Evolutionary conservation across 805 yeast species (phyloP).

Genomic region (Candida verbasci): DNA sequence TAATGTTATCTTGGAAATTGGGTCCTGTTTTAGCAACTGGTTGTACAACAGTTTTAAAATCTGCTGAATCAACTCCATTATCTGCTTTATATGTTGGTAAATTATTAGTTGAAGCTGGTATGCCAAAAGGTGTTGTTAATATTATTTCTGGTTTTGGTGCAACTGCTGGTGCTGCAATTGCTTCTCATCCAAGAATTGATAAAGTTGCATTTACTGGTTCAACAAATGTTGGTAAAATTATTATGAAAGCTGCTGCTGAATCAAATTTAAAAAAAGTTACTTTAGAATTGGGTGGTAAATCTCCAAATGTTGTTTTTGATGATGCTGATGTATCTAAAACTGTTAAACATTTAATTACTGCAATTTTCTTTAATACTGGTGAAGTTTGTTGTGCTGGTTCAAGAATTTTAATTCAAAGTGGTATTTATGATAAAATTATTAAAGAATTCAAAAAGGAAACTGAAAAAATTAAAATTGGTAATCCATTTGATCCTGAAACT

Average conservation of each 20-base stretch:
- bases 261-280: slow-evolving; percentile 86
- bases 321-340: slow-evolving; percentile 81
- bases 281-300: slow-evolving; percentile 94
- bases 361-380: slow-evolving; percentile 92
- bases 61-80: slow-evolving; percentile 90
- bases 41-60: slow-evolving; percentile 80
- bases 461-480: slow-evolving; percentile 62
- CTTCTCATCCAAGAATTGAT: slow-evolving; percentile 74
- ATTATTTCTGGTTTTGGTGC: slow-evolving; percentile 84
- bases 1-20: slow-evolving; percentile 92
- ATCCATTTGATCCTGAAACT: slow-evolving; percentile 73
- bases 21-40: slow-evolving; percentile 93
- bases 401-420: slow-evolving; percentile 82
- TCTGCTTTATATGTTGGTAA: slow-evolving; percentile 75
- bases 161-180: slow-evolving; percentile 76
- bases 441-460: slow-evolving; percentile 58
- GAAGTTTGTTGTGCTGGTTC: slow-evolving; percentile 96
- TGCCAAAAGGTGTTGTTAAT: slow-evolving; percentile 89
- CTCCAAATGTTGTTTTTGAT: slow-evolving; percentile 83
- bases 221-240: slow-evolving; percentile 80
- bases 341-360: slow-evolving; percentile 67
- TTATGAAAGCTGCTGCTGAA: slow-evolving; percentile 76
- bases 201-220: slow-evolving; percentile 96
- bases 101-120: slow-evolving; percentile 73
- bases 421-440: slow-evolving; percentile 73